Base-by-base conservation (phyloP, 163 green algal genomes). In the Scenedesmus sp. region DNA sequence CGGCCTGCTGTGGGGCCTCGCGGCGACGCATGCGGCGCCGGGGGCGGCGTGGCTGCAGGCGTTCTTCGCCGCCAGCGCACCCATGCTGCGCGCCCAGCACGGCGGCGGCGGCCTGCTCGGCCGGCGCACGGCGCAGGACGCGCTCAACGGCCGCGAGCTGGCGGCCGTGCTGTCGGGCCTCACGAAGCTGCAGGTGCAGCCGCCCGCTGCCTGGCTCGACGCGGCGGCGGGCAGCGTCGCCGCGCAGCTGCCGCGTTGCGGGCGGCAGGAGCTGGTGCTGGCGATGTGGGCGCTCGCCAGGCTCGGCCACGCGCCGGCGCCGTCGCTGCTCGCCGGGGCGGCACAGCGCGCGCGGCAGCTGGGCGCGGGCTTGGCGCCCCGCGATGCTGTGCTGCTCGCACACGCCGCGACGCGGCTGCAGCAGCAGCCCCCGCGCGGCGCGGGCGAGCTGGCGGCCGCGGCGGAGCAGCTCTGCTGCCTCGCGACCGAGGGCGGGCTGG, bases 71-170 rank as follows among this genome's bases (percentile, higher is more conserved):
- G 26, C 18, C 29, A 75, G 66, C 66, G 20, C 20, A 18, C n/a
- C 34, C 17, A 26, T 50, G 15, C 66, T 63, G 31, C 66, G 50
- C 22, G n/a, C 66, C 6, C 66, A 51, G 3, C 48, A 45, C 39
- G n/a, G n/a, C n/a, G n/a, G n/a, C n/a, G n/a, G 56, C 56, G 36
- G 45, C 26, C 64, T 28, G 57, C 5, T 17, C 47, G 51, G n/a
- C 22, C 26, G 31, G 48, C 62, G 60, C 60, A 24, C 22, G 3
- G 9, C 1, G 2, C 9, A 17, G 2, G n/a, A 42, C 10, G 20
- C 15, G 4, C 39, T 80, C 31, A 72, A 80, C 26, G 45, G 44
- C 18, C 31, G 33, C n/a, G 72, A 80, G 31, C 44, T 80, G 2
- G 14, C 72, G 22, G 53, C 69, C 5, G 18, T 77, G 26, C 26